Evolutionary conservation across 306 rosid species (phyloP), one percentile per base, ranked within the genome.

Genomic region (Acmispon strigosus): DNA sequence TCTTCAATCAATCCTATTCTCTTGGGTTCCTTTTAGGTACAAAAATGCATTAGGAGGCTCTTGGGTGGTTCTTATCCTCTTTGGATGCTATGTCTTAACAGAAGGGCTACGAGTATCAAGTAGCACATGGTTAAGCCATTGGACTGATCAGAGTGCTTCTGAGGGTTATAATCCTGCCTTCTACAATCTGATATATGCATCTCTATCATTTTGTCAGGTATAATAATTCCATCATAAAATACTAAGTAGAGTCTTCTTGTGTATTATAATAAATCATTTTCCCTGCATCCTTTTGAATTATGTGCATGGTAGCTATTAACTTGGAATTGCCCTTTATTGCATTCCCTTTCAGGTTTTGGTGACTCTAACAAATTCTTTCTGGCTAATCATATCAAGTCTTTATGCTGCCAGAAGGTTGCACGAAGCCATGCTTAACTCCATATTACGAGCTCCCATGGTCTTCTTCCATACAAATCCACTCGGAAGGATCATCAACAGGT

Each of bases 391-490:
- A 61, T 84, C 90, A 60, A 90, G 97, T 81, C 92, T 93, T 81
- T 81, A 85, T 84, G 98, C 98, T 65, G 92, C 98, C 52, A 80
- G 53, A 84, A 83, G 77, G 87, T 80, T 93, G 88, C 98, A 93
- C 1, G 90, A 90, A 19, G 88, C 92, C 80, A 90, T 93, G 98
- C 94, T 92, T 72, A 56, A 41, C 55, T 86, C 98, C 65, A 86
- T 92, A n/a, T 76, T 92, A 81, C 87, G 84, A 83, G 97, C 92
- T 78, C 96, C 98, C 16, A 90, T 93, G 96, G 85, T 87, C 32
- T 93, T 93, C 75, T 93, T 93, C 81, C 91, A 93, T 12, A 93
- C 96, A 68, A 90, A 90, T 80, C 98, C 98, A 29, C 91, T 90
- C 19, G 98, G 96, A 64, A 81, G 98, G 74, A 81, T 93, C 74